These are phyloP conservation scores for Podaxis sp. DNA, from an alignment of 768 basidiomycete species.

Conservation along the genomic window DNA sequence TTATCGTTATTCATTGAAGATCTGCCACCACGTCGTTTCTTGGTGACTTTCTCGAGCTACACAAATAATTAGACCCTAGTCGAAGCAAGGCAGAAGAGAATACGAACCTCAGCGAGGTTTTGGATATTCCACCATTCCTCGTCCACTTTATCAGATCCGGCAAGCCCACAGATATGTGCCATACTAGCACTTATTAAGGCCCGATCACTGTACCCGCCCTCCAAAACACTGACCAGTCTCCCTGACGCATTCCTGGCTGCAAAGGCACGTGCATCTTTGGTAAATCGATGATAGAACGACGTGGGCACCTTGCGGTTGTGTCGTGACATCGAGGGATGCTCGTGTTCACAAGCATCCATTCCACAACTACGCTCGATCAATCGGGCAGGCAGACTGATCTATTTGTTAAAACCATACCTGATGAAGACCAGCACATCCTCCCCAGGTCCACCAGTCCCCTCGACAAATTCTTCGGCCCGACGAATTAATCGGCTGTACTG, in stretches of 20 bases:
- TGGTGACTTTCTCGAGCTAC: slow-evolving; percentile 63
- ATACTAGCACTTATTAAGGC: slow-evolving; percentile 81
- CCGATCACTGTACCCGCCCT: slow-evolving; percentile 93
- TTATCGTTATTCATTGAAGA: slow-evolving; percentile 27
- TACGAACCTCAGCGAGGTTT: slow-evolving; percentile 54
- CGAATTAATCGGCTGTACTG: slow-evolving; percentile 58
- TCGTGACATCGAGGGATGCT: slow-evolving; percentile 85
- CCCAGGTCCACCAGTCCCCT: slow-evolving; percentile 56
- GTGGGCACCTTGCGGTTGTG: slow-evolving; percentile 88
- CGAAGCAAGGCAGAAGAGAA: background rate
- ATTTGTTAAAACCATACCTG: slow-evolving; percentile 46
- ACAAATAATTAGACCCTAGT: background rate
- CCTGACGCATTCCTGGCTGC: slow-evolving; percentile 64
- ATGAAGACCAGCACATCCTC: slow-evolving; percentile 82
- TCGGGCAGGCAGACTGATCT: background rate
- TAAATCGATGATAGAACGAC: slow-evolving; percentile 82
- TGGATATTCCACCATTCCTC: slow-evolving; percentile 61
- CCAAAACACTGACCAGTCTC: slow-evolving; percentile 80
- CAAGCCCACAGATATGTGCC: slow-evolving; percentile 75
- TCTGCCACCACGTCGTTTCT: slow-evolving; percentile 52
- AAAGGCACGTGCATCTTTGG: slow-evolving; percentile 62
- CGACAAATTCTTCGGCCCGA: slow-evolving; percentile 68
- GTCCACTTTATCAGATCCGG: slow-evolving; percentile 33
- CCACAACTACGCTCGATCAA: slow-evolving; percentile 59
- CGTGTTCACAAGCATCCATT: slow-evolving; percentile 93